Evolutionary conservation across 164 flowering plant genomes (phyloP).

Genomic region (Nelumbo lutea): DNA sequence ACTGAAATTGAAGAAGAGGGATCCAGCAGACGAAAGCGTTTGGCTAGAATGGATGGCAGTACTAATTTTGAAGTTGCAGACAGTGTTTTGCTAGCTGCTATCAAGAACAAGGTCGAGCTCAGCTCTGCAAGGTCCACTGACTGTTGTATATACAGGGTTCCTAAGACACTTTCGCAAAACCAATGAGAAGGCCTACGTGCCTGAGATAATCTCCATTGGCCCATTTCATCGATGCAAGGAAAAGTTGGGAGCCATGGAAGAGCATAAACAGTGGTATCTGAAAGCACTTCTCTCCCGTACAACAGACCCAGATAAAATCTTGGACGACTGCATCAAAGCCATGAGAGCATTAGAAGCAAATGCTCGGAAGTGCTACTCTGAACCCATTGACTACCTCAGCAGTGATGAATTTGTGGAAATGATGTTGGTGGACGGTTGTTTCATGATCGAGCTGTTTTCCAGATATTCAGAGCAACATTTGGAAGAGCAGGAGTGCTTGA

Average conservation of each 20-base stretch:
- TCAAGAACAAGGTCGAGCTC: too few species aligned
- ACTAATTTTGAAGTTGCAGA: too few species aligned
- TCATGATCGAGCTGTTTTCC: too few species aligned
- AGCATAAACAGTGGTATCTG: neutral
- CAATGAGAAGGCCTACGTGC: neutral
- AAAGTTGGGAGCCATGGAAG: neutral
- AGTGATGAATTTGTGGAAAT: slow-evolving; percentile 9
- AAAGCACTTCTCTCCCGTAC: slow-evolving; percentile 5
- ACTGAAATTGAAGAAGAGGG: too few species aligned
- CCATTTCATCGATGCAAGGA: neutral
- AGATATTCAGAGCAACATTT: too few species aligned
- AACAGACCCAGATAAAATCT: neutral
- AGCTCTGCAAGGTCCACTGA: too few species aligned
- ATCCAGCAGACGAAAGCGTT: too few species aligned
- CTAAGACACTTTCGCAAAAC: neutral
- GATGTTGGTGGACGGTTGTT: too few species aligned
- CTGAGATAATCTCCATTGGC: neutral
- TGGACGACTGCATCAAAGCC: neutral
- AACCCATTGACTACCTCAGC: neutral
- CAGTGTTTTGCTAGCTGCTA: too few species aligned
- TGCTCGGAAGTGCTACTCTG: slow-evolving; percentile 16
- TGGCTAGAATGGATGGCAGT: too few species aligned
- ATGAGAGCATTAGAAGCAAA: neutral
- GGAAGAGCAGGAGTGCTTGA: too few species aligned
- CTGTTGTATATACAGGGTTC: neutral